Conservation (phyloP, 176 grass and related monocot species). For the Paspalum vaginatum region DNA sequence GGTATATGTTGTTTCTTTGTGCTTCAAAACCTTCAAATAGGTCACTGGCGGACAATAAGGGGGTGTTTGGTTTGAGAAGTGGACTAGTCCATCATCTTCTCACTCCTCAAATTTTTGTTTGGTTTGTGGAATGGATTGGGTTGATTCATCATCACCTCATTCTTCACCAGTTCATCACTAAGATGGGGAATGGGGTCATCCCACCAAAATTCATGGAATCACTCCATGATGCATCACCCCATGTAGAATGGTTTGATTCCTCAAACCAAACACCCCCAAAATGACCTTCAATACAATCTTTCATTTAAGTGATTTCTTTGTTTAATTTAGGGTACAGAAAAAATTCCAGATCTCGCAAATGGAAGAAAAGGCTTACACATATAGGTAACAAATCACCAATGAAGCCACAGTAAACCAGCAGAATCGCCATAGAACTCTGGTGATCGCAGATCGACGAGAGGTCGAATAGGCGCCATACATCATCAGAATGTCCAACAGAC, state of each 20-base stretch:
- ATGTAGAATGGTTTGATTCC: too few relatives aligned
- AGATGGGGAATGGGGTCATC: too few relatives aligned
- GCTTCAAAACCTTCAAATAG: conserved; percentile 2
- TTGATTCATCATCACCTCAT: too few relatives aligned
- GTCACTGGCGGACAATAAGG: conserved; percentile 3
- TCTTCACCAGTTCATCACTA: too few relatives aligned
- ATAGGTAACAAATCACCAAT: conserved; percentile 75
- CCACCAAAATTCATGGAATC: too few relatives aligned
- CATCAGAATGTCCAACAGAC: conserved; percentile 88
- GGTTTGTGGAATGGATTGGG: too few relatives aligned
- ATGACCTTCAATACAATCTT: conserved; percentile 14
- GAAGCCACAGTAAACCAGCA: conserved; percentile 77
- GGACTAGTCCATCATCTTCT: too few relatives aligned
- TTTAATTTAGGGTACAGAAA: neutral
- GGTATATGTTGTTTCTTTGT: neutral
- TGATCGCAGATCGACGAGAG: conserved; percentile 80
- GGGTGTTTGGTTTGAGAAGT: too few relatives aligned
- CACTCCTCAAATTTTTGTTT: too few relatives aligned
- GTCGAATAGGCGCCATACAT: conserved; percentile 98
- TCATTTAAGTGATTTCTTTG: neutral
- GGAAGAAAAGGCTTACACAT: conserved; percentile 57
- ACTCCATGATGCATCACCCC: too few relatives aligned
- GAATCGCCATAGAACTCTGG: conserved; percentile 76
- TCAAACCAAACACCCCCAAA: too few relatives aligned
- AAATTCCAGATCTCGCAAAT: conserved; percentile 7